Conservation (phyloP, 2,329 filamentous ascomycete species). For the Claviceps paspali region DNA sequence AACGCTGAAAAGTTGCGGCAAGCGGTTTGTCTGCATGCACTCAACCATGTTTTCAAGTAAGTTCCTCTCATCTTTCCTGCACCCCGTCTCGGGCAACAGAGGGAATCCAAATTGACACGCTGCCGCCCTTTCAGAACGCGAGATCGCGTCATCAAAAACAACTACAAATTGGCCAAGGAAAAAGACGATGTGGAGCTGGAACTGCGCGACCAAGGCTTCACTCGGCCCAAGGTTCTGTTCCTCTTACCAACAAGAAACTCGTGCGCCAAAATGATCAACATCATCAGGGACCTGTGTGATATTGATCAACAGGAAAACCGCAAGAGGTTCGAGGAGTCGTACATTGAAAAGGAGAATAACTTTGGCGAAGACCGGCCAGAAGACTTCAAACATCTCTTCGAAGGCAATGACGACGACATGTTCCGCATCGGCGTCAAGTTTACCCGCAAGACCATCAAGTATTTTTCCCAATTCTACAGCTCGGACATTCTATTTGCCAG, state of each 20-base stretch:
- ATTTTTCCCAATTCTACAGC: slow-evolving; percentile 88
- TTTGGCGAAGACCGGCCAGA: slow-evolving; percentile 62
- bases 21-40: slow-evolving; percentile 62
- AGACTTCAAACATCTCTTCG: slow-evolving; percentile 81
- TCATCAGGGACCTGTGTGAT: slow-evolving; percentile 58
- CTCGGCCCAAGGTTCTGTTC: slow-evolving; percentile 82
- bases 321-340: slow-evolving; percentile 79
- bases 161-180: slow-evolving; percentile 57
- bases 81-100: no score
- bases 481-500: slow-evolving; percentile 91
- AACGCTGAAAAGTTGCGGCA: slow-evolving; percentile 57
- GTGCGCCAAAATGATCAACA: slow-evolving; percentile 63
- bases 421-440: slow-evolving; percentile 95
- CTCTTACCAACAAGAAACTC: slow-evolving; percentile 79
- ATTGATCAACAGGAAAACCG: slow-evolving; percentile 92
- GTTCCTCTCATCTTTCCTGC: no score
- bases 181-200: slow-evolving; percentile 51
- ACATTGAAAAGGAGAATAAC: slow-evolving; percentile 47
- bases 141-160: slow-evolving; percentile 86
- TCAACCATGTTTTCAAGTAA: slow-evolving; percentile 85
- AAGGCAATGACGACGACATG: slow-evolving; percentile 93
- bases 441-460: slow-evolving; percentile 88
- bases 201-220: slow-evolving; percentile 86
- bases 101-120: not conserved
- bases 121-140: slow-evolving; percentile 48